phyloP scores from a whole-genome alignment of 176 grass and related monocot genomes.

The Bothriochloa decipiens region DNA sequence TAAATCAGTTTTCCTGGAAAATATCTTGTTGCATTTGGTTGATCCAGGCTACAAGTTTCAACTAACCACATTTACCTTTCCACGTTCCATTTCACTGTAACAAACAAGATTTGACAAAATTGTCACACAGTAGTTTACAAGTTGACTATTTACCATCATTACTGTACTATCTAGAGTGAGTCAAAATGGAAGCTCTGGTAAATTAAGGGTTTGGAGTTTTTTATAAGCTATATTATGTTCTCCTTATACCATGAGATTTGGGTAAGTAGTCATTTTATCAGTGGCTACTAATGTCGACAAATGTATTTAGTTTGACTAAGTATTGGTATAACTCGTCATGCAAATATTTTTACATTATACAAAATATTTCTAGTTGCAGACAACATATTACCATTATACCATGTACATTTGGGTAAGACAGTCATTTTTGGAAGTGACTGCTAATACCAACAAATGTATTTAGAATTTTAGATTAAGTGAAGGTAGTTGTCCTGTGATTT shows the following conservation, averaged over 20 bases:
- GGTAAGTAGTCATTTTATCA: not conserved
- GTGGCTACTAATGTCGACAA: not conserved
- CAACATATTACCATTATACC: not conserved
- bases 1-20: conserved; percentile 42
- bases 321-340: not conserved
- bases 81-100: conserved; percentile 20
- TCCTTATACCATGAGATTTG: not conserved
- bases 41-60: conserved; percentile 32
- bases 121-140: conserved; percentile 3
- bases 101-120: not conserved
- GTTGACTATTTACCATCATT: not conserved
- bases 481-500: not conserved
- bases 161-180: conserved; percentile 14
- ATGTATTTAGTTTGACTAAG: not conserved
- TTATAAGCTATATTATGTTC: not conserved
- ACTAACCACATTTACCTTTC: conserved; percentile 1
- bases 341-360: not conserved
- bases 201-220: not conserved
- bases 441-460: not conserved
- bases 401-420: not conserved
- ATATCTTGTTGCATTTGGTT: conserved; percentile 21
- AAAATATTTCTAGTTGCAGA: too few relatives aligned
- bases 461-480: not conserved
- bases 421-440: not conserved
- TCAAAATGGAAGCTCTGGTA: not conserved